phyloP scores from a whole-genome alignment of 2,329 filamentous ascomycete species.

The Aspergillus quadricinctus region DNA sequence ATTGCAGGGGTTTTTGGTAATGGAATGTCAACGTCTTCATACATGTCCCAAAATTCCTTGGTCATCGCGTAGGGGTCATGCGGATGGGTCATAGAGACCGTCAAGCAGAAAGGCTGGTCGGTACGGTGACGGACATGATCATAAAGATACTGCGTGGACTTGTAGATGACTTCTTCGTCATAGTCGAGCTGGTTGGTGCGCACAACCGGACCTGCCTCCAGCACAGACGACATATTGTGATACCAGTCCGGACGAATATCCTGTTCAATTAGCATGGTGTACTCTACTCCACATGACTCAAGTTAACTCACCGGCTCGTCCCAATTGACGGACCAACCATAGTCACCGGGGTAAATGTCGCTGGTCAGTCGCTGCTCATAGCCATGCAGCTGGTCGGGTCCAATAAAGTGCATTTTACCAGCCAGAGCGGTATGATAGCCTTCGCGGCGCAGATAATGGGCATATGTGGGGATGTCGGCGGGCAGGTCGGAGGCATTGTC shows the following conservation, averaged over 20 bases:
- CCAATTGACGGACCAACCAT: conserved; percentile 95
- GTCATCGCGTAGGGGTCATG: conserved; percentile 95
- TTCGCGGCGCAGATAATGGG: conserved; percentile 78
- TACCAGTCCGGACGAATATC: conserved; percentile 79
- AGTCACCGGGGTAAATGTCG: conserved; percentile 92
- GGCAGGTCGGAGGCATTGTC: conserved; percentile 85
- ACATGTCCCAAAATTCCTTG: conserved; percentile 87
- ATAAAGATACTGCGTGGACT: conserved; percentile 82
- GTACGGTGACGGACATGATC: conserved; percentile 80
- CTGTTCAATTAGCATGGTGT: conserved; percentile 16
- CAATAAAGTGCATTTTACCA: conserved; percentile 97
- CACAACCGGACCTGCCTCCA: conserved; percentile 83
- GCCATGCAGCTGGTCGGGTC: conserved; percentile 82
- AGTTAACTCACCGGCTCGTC: conserved; percentile 63
- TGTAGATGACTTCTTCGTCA: conserved; percentile 94
- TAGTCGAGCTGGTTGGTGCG: conserved; percentile 94
- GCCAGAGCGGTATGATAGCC: conserved; percentile 88
- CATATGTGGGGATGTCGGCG: conserved; percentile 83
- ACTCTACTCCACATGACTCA: not conserved
- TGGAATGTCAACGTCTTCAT: conserved; percentile 82
- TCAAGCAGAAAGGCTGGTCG: conserved; percentile 77
- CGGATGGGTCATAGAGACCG: conserved; percentile 88
- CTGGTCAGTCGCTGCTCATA: conserved; percentile 91
- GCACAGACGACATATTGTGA: conserved; percentile 89
- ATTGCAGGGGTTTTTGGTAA: conserved; percentile 70